Base-by-base conservation (phyloP, 345 rosid species). In the Cochlearia excelsa region DNA sequence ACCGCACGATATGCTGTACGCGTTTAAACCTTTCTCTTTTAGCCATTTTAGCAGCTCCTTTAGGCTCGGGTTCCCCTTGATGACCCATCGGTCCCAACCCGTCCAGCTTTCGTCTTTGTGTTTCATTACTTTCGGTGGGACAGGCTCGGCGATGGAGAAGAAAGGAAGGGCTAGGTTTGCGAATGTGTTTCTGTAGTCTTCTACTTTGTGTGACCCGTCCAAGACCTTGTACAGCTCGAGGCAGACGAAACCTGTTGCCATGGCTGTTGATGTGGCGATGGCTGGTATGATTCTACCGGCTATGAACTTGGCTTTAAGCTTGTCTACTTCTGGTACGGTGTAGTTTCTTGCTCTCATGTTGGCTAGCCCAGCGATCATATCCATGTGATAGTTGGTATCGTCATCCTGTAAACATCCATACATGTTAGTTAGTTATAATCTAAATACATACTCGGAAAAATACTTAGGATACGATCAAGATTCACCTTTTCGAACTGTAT, bases 331-430 rank as follows among this genome's bases (percentile, higher is more conserved):
- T 0, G 95, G 95, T 55, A 94, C 87, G 68, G 86, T 71, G 75
- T 94, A 94, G 82, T 94, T 94, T 66, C 96, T 90, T 43, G 99
- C 99, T 78, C 99, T 90, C 99, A 94, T 94, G 81, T 94, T 94
- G 33, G 99, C 99, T 38, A 94, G 87, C 46, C 82, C 99, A 51
- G 97, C 92, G 50, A 94, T 94, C 78, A 90, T 51, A 75, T 94
- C 99, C 97, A 94, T 90, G 79, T 94, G 99, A 70, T 84, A 94
- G 79, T 94, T 94, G 38, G 95, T 82, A 61, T 94, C 96, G 57
- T 94, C 99, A 63, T 94, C 99, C 99, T 94, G 79, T 62, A 66
- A 16, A 68, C 10, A 63, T 38, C 0, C 40, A 41, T n/a, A 42
- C 1, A 37, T 48, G 53, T 34, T 64, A 30, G 42, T 34, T 9